Conservation (phyloP, 306 rosid genomes). For the Fragaria ananassa region DNA sequence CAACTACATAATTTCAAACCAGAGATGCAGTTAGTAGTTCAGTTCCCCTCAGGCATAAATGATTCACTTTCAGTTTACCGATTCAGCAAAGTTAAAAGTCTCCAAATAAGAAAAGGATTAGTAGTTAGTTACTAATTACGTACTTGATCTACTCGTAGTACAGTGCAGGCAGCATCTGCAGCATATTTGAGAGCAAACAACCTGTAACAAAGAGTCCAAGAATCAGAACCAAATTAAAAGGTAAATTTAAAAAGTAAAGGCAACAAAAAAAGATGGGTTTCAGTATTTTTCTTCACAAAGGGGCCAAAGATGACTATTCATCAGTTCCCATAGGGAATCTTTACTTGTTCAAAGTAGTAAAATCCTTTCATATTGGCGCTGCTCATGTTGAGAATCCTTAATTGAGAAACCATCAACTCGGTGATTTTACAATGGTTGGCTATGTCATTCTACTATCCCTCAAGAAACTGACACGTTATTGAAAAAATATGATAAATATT, state of each 20-base stretch:
- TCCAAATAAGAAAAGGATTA: background rate
- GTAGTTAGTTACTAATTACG: constrained; percentile 13
- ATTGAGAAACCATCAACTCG: background rate
- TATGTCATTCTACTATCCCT: background rate
- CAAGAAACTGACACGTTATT: background rate
- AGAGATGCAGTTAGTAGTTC: background rate
- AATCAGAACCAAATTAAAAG: constrained; percentile 13
- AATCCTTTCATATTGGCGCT: background rate
- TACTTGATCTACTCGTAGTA: constrained; percentile 96
- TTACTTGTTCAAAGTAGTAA: background rate
- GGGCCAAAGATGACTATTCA: background rate
- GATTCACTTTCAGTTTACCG: background rate
- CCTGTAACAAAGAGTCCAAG: constrained; percentile 35
- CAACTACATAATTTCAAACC: background rate
- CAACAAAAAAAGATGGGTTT: background rate
- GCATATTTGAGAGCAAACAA: constrained; percentile 90
- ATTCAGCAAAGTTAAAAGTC: background rate
- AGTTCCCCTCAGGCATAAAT: background rate
- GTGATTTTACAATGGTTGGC: background rate
- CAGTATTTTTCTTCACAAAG: background rate
- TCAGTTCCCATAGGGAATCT: background rate
- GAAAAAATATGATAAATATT: background rate
- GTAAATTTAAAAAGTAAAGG: background rate
- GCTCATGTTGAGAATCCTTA: background rate
- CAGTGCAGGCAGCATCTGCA: constrained; percentile 96